These are phyloP conservation scores for Glonium stellatum DNA, from an alignment of 495 filamentous ascomycete species.

Conservation along the genomic window DNA sequence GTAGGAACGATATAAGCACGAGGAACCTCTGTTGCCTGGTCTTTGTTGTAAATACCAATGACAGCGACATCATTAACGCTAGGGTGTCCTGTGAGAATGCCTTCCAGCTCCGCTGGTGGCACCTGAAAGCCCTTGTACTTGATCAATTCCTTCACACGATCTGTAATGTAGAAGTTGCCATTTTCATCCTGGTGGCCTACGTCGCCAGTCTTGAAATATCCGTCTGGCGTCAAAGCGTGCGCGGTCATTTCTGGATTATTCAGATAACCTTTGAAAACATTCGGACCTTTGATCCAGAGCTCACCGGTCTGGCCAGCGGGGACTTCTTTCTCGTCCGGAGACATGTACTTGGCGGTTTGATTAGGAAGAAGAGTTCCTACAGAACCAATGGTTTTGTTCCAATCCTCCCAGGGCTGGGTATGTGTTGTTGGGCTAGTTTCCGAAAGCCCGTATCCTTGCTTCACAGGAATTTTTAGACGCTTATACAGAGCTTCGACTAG, in stretches of 20 bases:
- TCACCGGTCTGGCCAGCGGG: conserved; percentile 41
- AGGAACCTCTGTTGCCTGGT: conserved; percentile 37
- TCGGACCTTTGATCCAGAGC: conserved; percentile 66
- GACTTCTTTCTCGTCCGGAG: conserved; percentile 34
- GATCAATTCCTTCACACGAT: conserved; percentile 50
- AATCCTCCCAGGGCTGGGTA: conserved; percentile 62
- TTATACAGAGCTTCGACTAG: conserved; percentile 71
- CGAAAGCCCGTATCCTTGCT: conserved; percentile 43
- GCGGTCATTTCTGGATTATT: conserved; percentile 60
- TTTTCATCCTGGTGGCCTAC: conserved; percentile 52
- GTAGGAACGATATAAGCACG: conserved; percentile 35
- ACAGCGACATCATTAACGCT: conserved; percentile 37
- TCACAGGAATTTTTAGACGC: conserved; percentile 59
- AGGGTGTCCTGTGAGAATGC: conserved; percentile 29
- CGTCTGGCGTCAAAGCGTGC: conserved; percentile 60
- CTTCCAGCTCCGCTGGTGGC: conserved; percentile 38
- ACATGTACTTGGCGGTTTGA: conserved; percentile 75
- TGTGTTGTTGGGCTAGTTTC: conserved; percentile 57
- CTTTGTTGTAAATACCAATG: conserved; percentile 35
- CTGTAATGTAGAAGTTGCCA: conserved; percentile 49
- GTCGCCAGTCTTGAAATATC: conserved; percentile 82
- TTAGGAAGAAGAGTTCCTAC: conserved; percentile 77
- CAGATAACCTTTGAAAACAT: conserved; percentile 70
- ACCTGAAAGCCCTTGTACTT: conserved; percentile 48
- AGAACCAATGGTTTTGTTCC: conserved; percentile 69